Percentiles rank a stretch among this genome's conserved stretches.
phyloP scores from a whole-genome alignment of 2,329 filamentous ascomycete genomes.

The Geoglossum cookeanum region DNA sequence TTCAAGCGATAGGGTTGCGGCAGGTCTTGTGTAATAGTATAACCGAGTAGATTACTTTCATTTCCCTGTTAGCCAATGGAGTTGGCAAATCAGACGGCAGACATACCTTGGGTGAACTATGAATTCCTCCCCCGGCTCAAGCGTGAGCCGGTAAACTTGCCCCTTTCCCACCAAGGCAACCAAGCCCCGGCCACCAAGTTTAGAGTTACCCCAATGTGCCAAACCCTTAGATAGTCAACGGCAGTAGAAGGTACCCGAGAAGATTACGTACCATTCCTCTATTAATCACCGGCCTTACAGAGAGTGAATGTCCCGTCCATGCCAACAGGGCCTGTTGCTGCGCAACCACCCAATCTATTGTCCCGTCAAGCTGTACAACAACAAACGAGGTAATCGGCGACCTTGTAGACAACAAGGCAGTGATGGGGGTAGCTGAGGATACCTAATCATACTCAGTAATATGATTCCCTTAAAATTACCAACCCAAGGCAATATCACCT shows the following conservation, averaged over 20 bases:
- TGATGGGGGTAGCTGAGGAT: conserved; percentile 71
- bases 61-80: neutral
- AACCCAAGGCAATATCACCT: conserved; percentile 17
- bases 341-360: conserved; percentile 84
- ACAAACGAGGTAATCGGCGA: conserved; percentile 73
- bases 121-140: conserved; percentile 73
- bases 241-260: neutral
- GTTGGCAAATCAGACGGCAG: neutral
- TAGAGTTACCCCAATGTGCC: conserved; percentile 80
- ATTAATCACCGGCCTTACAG: conserved; percentile 56
- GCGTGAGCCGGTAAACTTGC: conserved; percentile 68
- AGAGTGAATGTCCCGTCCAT: conserved; percentile 83
- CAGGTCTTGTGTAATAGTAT: conserved; percentile 53
- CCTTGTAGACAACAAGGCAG: conserved; percentile 73
- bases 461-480: neutral
- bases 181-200: conserved; percentile 72
- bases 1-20: conserved; percentile 79
- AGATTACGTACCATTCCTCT: conserved; percentile 35
- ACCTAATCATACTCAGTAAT: conserved; percentile 29
- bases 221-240: conserved; percentile 36
- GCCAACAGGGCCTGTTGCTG: conserved; percentile 80
- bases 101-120: conserved; percentile 58
- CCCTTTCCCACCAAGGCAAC: conserved; percentile 71
- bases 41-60: conserved; percentile 67
- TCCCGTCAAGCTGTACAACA: conserved; percentile 76